phyloP scores from a whole-genome alignment of 306 rosid genomes.

The Luffa aegyptiaca region DNA sequence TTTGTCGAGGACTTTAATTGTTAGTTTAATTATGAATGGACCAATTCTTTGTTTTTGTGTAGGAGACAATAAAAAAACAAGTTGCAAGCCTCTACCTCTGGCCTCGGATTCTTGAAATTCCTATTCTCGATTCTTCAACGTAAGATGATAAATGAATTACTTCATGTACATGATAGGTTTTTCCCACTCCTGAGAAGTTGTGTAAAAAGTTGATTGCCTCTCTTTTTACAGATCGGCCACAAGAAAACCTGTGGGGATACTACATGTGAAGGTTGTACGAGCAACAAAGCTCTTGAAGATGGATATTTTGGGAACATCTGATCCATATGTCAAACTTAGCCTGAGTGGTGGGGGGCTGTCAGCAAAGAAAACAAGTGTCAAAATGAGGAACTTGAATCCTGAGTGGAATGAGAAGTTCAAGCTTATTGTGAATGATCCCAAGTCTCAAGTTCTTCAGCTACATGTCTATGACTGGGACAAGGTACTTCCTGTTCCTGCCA shows the following conservation, averaged over 20 bases:
- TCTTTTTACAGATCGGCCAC: conserved; percentile 34
- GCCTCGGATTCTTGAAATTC: conserved; percentile 70
- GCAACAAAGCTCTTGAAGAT: conserved; percentile 67
- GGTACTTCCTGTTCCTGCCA: conserved; percentile 31
- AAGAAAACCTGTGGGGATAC: conserved; percentile 86
- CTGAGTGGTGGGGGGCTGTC: conserved; percentile 67
- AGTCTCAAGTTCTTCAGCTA: conserved; percentile 74
- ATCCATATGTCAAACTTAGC: conserved; percentile 81
- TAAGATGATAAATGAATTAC: conserved; percentile 22
- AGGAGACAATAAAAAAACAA: conserved; percentile 70
- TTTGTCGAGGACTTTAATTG: conserved; percentile 5
- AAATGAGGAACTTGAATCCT: conserved; percentile 75
- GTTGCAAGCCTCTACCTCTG: conserved; percentile 73
- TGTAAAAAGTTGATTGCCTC: neutral
- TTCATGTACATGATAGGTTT: neutral
- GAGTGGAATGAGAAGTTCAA: conserved; percentile 94
- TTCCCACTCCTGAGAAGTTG: neutral
- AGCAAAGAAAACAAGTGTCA: conserved; percentile 63
- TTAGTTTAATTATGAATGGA: conserved; percentile 4
- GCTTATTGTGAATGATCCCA: conserved; percentile 72
- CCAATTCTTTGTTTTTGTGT: conserved; percentile 16
- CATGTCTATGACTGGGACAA: conserved; percentile 96
- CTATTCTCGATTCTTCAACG: conserved; percentile 68
- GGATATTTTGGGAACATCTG: conserved; percentile 85
- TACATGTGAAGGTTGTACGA: conserved; percentile 80